Evolutionary conservation across 2,329 filamentous ascomycete genomes (phyloP), one percentile per base, ranked within the genome.

Genomic region (Fusarium sp.): DNA sequence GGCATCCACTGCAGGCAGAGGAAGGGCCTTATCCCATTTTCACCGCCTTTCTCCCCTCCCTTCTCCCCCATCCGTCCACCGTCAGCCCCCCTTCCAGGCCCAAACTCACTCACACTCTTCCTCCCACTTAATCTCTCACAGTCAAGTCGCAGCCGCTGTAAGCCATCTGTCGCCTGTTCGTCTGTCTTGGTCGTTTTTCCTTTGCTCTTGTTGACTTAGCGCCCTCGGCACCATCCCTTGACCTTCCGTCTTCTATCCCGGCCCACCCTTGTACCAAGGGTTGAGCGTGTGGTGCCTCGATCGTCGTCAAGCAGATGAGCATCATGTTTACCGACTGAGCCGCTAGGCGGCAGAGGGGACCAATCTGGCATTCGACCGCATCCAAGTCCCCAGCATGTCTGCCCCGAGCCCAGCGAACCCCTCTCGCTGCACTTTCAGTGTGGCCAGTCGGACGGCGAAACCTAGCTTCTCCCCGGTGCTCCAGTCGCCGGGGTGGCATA

Each of bases 361-460:
- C 59, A 65, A 61, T 54, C 65, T 65, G 67, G 57, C 62, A 63
- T 60, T 71, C 69, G 66, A 56, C 56, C 62, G 56, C 38, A 52
- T 64, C 67, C 74, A 69, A 47, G 68, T 68, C 65, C 71, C 63
- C 61, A 72, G 58, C 63, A 79, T 78, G 70, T 80, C 78, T 73
- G 70, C 70, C 59, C 79, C 86, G 73, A 93, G 83, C 33, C 86
- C 86, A 65, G 81, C 81, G 80, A 94, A 94, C 6, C 92, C 92
- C 74, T 93, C 90, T 71, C 87, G 88, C 71, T 88, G 85, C 50
- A 94, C 90, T 81, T 95, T 95, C 70, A 86, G 84, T 45, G 91
- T 92, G 62, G 92, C 92, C 79, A 95, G 81, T 67, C 87, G 85
- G 73, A 92, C 92, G 56, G 91, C 91, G 81, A 93, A 92, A 35